phyloP scores from a whole-genome alignment of 2,329 filamentous ascomycete species.

The Ilyonectria mors-panacis region DNA sequence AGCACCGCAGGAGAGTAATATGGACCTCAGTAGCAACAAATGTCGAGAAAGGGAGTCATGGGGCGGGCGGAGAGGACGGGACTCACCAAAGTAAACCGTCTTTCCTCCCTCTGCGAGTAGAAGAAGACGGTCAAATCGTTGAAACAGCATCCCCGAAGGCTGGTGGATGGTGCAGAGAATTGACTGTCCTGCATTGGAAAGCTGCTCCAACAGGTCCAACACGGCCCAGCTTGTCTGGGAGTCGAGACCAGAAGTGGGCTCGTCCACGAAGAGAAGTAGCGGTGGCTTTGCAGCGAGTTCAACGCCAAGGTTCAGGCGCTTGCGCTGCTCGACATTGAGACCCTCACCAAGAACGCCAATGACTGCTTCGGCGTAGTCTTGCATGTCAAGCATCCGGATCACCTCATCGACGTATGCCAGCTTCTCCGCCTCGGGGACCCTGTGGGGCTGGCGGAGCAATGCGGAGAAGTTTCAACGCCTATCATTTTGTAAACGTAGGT shows the following conservation, averaged over 20 bases:
- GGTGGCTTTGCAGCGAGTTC: slow-evolving; percentile 58
- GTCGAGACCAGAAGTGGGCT: slow-evolving; percentile 69
- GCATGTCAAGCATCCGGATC: slow-evolving; percentile 66
- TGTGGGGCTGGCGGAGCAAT: slow-evolving; percentile 59
- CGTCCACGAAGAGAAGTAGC: slow-evolving; percentile 66
- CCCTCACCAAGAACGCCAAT: slow-evolving; percentile 59
- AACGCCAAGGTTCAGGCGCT: slow-evolving; percentile 64
- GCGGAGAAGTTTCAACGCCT: slow-evolving; percentile 56
- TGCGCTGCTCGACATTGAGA: slow-evolving; percentile 64
- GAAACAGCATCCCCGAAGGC: slow-evolving; percentile 51
- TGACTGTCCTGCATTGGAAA: slow-evolving; percentile 64
- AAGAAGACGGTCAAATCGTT: slow-evolving; percentile 69
- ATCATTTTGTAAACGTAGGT: not conserved
- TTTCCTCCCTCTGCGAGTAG: slow-evolving; percentile 50
- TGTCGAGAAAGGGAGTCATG: not conserved
- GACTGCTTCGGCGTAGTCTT: slow-evolving; percentile 67
- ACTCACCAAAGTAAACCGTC: slow-evolving; percentile 35
- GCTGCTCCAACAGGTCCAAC: slow-evolving; percentile 75
- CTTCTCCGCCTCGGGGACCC: slow-evolving; percentile 62
- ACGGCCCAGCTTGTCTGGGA: slow-evolving; percentile 77
- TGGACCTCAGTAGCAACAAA: not conserved
- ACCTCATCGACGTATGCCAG: slow-evolving; percentile 65
- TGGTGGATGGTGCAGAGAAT: slow-evolving; percentile 67
- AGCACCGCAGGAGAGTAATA: slow-evolving; percentile 53
- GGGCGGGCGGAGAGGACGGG: no score